phyloP scores from a whole-genome alignment of 176 grass and related monocot genomes.

The Eleusine coracana region DNA sequence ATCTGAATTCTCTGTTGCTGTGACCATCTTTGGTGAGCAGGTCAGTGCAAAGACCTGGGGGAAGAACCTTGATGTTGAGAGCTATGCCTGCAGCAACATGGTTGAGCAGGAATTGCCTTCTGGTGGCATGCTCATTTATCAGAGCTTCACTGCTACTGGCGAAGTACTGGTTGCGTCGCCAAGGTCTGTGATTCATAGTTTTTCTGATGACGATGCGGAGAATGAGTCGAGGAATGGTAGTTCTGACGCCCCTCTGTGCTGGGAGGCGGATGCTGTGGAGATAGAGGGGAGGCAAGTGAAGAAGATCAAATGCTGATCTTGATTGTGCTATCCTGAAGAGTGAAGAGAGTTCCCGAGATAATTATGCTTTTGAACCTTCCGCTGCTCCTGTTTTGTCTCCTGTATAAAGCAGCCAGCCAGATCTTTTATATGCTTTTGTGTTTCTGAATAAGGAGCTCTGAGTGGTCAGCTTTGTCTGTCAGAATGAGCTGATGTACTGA shows the following conservation, averaged over 20 bases:
- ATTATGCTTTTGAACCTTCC: background rate
- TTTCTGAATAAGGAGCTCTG: slow-evolving; percentile 26
- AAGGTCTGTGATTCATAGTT: slow-evolving; percentile 38
- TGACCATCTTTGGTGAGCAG: slow-evolving; percentile 45
- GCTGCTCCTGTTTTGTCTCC: background rate
- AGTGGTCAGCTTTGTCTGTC: slow-evolving; percentile 46
- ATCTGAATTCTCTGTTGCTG: slow-evolving; percentile 47
- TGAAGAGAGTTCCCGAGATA: background rate
- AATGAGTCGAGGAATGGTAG: background rate
- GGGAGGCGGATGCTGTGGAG: slow-evolving; percentile 33
- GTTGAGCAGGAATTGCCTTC: slow-evolving; percentile 48
- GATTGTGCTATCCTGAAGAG: background rate
- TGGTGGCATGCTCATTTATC: slow-evolving; percentile 51
- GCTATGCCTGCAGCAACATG: slow-evolving; percentile 45
- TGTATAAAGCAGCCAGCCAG: slow-evolving; percentile 46
- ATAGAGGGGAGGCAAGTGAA: background rate
- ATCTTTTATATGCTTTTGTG: slow-evolving; percentile 1
- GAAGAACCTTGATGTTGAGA: slow-evolving; percentile 24
- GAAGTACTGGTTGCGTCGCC: background rate
- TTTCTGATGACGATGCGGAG: background rate
- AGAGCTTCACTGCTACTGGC: slow-evolving; percentile 39
- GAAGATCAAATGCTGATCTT: slow-evolving; percentile 28
- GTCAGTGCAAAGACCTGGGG: slow-evolving; percentile 38
- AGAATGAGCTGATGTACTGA: slow-evolving; percentile 24
- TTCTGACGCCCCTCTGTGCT: background rate